Conservation (phyloP, 352 stramenopile genomes). For the Phytophthora citricola region DNA sequence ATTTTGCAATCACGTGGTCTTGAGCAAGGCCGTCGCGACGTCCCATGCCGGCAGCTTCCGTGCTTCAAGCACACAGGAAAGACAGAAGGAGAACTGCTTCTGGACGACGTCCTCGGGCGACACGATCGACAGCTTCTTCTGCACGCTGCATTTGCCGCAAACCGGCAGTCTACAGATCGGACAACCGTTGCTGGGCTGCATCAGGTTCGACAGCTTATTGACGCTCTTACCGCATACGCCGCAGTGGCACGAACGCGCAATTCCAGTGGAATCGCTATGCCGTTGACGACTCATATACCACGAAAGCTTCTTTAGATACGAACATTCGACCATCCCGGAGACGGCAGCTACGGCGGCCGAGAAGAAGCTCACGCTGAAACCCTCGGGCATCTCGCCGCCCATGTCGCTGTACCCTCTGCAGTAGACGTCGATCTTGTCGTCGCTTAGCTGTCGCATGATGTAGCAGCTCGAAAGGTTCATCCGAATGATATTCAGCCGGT, state of each 20-base stretch:
- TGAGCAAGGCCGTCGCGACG: conserved; percentile 42
- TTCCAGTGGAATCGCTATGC: conserved; percentile 11
- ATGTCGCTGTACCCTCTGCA: conserved; percentile 54
- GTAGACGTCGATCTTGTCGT: conserved; percentile 56
- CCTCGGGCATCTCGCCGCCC: conserved; percentile 48
- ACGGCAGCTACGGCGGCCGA: conserved; percentile 42
- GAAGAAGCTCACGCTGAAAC: conserved; percentile 47
- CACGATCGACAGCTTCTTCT: conserved; percentile 52
- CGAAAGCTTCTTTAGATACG: conserved; percentile 66
- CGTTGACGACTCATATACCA: conserved; percentile 50
- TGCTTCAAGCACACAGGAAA: conserved; percentile 55
- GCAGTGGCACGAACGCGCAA: conserved; percentile 26
- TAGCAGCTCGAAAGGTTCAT: conserved; percentile 61
- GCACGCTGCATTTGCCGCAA: conserved; percentile 55
- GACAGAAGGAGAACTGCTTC: conserved; percentile 60
- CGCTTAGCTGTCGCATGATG: conserved; percentile 44
- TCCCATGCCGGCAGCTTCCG: conserved; percentile 47
- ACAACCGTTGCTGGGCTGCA: conserved; percentile 32
- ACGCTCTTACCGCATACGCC: conserved; percentile 37
- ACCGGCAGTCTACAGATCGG: conserved; percentile 41
- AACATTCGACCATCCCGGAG: conserved; percentile 53
- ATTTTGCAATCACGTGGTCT: conserved; percentile 19
- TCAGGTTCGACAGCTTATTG: conserved; percentile 29
- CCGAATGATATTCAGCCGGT: conserved; percentile 40
- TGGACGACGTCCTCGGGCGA: conserved; percentile 44